phyloP scores from a whole-genome alignment of 768 basidiomycete genomes.

The Podaxis pistillaris region DNA sequence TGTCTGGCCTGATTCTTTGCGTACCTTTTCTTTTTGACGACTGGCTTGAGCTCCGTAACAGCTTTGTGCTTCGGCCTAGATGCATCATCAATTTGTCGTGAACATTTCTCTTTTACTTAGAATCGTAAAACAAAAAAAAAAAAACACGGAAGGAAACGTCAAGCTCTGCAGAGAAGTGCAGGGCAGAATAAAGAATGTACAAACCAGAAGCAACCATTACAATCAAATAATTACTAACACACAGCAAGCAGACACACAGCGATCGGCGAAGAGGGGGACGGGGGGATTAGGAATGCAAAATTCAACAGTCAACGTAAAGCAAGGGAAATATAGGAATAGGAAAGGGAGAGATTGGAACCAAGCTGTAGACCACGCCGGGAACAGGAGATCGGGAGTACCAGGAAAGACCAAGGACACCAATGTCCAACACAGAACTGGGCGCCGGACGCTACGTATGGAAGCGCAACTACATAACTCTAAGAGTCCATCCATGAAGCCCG shows the following conservation, averaged over 20 bases:
- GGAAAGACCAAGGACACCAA: neutral
- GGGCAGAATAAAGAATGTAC: slow-evolving; percentile 20
- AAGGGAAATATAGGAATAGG: neutral
- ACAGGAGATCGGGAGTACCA: neutral
- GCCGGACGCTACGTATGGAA: neutral
- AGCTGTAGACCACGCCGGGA: neutral
- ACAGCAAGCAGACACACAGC: slow-evolving; percentile 15
- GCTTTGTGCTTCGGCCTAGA: neutral
- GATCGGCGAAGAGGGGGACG: neutral
- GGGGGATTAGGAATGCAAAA: neutral
- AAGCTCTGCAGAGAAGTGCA: slow-evolving; percentile 21
- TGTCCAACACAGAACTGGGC: neutral
- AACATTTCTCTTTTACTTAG: slow-evolving; percentile 16
- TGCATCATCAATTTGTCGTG: slow-evolving; percentile 8
- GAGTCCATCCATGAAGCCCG: slow-evolving; percentile 73
- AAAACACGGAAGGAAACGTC: slow-evolving; percentile 25
- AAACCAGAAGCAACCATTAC: slow-evolving; percentile 20
- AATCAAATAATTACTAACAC: slow-evolving; percentile 22
- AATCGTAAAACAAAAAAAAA: slow-evolving; percentile 20
- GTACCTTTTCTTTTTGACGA: neutral
- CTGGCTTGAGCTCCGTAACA: neutral
- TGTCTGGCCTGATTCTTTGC: slow-evolving; percentile 18
- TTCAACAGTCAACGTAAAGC: neutral
- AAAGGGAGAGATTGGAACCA: slow-evolving; percentile 18
- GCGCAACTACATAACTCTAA: slow-evolving; percentile 65